A percentile compares a stretch with the other conserved stretches of the same genome.
Conservation (phyloP, 73 alveolate species). For the Paramecium tetraurelia region DNA sequence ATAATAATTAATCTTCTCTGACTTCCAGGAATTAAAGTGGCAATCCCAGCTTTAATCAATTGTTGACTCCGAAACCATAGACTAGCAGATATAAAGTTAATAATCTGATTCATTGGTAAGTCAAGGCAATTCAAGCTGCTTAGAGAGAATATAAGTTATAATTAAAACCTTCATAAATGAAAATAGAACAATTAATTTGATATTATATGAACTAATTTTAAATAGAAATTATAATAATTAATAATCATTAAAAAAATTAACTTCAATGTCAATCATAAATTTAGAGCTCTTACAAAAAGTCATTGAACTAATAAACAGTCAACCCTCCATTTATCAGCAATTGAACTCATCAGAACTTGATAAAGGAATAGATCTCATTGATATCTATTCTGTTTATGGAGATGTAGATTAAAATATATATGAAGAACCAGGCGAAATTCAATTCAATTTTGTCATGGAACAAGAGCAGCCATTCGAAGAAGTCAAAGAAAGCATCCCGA, state of each 20-base stretch:
- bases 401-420: not conserved
- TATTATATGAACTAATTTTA: not conserved
- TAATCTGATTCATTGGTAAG: conserved; percentile 40
- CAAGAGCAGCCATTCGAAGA: not conserved
- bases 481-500: not conserved
- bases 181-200: not conserved
- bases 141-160: conserved; percentile 21
- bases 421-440: conserved; percentile 25
- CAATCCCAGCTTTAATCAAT: not conserved
- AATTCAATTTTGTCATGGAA: not conserved
- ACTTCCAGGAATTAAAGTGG: conserved; percentile 26
- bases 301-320: not conserved
- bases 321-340: not conserved
- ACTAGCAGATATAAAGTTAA: conserved; percentile 3
- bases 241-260: not conserved
- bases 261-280: conserved; percentile 13
- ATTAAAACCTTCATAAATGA: not conserved
- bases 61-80: conserved; percentile 36
- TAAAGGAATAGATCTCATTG: not conserved
- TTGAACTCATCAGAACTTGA: not conserved
- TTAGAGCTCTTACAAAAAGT: not conserved
- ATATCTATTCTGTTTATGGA: not conserved
- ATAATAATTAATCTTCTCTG: conserved; percentile 26
- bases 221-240: not conserved
- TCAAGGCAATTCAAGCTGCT: conserved; percentile 31